Base-by-base conservation (phyloP, 352 stramenopile genomes). In the Phytophthora europaea region DNA sequence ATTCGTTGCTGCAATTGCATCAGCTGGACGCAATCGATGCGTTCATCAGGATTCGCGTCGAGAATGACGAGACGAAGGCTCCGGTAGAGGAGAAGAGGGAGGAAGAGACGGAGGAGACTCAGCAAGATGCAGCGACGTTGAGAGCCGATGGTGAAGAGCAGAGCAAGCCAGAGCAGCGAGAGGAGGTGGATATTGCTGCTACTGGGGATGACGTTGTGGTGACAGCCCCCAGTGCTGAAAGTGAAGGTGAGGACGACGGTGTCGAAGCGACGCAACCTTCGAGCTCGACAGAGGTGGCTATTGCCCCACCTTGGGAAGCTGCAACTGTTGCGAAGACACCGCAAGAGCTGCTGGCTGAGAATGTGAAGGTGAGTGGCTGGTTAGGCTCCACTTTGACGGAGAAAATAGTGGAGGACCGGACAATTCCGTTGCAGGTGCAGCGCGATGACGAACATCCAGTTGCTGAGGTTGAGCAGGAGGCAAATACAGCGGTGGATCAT, bases 21-120 rank as follows among this genome's bases (percentile, higher is more conserved):
- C 54, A 89, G 82, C 50, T 89, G 28, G 70, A 80, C 10, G 68
- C 75, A 12, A 85, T 89, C 51, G 73, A 84, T 31, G 38, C n/a
- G 1, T 89, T 78, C 56, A 75, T 83, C 16, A 61, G 36, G 18
- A 74, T 38, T 8, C 61, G 40, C 4, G 40, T 13, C 1, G 53
- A 66, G 12, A 52, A 57, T 4, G 51, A 48, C 45, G 65, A 65
- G 65, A 64, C 22, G n/a, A 67, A 61, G 15, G 45, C 26, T 34
- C 23, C 31, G 12, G 26, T 7, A 4, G 26, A 62, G 20, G 23
- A 62, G 10, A 26, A 61, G 23, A 18, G 51, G 6, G 38, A 65
- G 38, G 47, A 61, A 28, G 45, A 56, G 52, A 66, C 43, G 43
- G 38, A 73, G 13, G 57, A 67, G 20, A 50, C 4, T 60, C 28